Evolutionary conservation across 176 grass and related monocot genomes (phyloP), one percentile per base, ranked within the genome.

Genomic region (Carex kokanica): DNA sequence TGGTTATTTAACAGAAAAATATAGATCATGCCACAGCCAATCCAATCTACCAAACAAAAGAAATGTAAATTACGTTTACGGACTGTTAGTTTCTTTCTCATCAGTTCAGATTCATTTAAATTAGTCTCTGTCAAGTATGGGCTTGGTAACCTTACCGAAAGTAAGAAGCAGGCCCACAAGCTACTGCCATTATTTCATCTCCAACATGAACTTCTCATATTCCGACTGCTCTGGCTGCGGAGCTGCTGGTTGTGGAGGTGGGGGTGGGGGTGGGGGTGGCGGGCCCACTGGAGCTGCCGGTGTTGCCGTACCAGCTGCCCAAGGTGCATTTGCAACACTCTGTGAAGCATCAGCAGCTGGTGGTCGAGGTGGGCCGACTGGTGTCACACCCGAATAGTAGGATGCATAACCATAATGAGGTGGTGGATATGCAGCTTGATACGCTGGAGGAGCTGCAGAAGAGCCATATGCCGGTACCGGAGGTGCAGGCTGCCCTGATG

Each of bases 131-230:
- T 56, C 12, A 31, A 70, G 36, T 20, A 20, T 55, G 49, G 23
- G 47, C 61, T 67, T 82, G 25, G 25, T 79, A 27, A 82, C 40
- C 59, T 82, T 67, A 82, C 60, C 80, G 29, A 82, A 66, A 53
- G 64, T 52, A 57, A 88, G 60, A 73, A 81, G 14, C 34, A 63
- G 77, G 56, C 41, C 20, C 25, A n/a, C 43, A 23, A 24, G 11
- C 77, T n/a, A 29, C 56, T 5, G 18, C 8, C 65, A 89, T 99
- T 88, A 99, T 86, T 99, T 99, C 91, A 99, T 91, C 88, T 95
- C 93, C 82, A 89, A 91, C 91, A 95, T 93, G 86, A 92, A 95
- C 66, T 93, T 99, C 24, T 93, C 89, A 67, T 95, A 99, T 60
- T 99, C 96, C 49, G 84, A 79, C 83, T 99, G 91, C 51, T 89